Evolutionary conservation across 805 yeast species (phyloP), one percentile per base, ranked within the genome.

Genomic region (Brettanomyces sp.): DNA sequence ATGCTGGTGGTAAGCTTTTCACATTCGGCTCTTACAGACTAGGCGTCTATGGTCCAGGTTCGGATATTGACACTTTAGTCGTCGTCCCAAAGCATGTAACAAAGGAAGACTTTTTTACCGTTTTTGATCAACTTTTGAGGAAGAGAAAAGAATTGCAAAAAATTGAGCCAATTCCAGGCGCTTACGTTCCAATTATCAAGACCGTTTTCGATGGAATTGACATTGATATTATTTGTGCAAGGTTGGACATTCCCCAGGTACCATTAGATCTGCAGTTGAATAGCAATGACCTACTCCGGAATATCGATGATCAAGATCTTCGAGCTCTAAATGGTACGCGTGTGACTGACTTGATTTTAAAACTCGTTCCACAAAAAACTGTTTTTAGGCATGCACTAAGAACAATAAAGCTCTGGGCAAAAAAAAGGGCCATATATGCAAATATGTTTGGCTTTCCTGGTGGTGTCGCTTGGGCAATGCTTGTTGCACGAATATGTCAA

Each of bases 391-490:
- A 89, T 55, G 96, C 97, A 1, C 69, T 93, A 47, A 72, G 99
- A 52, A 90, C 95, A 13, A 85, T 93, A 52, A 93, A 93, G 64
- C 72, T 93, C 57, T 93, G 99, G 99, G 99, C 99, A 0, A 91
- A 89, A 60, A 79, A 89, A 57, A 74, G 98, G 43, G 98, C 96
- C 0, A 78, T 93, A 13, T 93, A 93, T 65, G 97, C 87, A 5
- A 93, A 93, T 59, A 84, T 93, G 40, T 87, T 84, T 74, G 99
- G 99, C 0, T 93, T 91, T 65, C 99, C 98, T 1, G 99, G 99
- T 58, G 99, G 99, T 64, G 99, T 93, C 42, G 99, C 99, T 1
- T 93, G 99, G 99, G 99, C 99, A 1, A 93, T 93, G 97, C 65
- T 93, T 37, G 97, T 90, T n/a, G 99, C 98, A 1, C 74, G 99